A percentile compares a stretch with the other conserved stretches of the same genome.
phyloP scores from a whole-genome alignment of 305 asterid genomes.

The Fraxinus nigra region DNA sequence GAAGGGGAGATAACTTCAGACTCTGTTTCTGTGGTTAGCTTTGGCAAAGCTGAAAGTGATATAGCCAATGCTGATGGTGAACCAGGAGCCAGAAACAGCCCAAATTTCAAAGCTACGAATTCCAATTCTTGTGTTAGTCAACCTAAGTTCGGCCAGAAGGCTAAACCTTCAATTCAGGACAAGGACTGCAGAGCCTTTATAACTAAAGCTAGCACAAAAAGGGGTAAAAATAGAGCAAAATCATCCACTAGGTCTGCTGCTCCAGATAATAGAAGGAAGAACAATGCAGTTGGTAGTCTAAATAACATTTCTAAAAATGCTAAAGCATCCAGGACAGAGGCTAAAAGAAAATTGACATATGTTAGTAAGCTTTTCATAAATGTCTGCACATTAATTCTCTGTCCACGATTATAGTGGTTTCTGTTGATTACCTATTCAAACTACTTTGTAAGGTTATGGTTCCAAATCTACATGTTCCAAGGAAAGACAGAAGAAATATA shows the following conservation, averaged over 20 bases:
- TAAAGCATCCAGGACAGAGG: slow-evolving; percentile 16
- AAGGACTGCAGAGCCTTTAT: slow-evolving; percentile 10
- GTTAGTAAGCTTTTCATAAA: slow-evolving; percentile 33
- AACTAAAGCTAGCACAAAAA: slow-evolving; percentile 11
- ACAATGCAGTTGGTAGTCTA: slow-evolving; percentile 17
- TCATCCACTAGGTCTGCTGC: slow-evolving; percentile 22
- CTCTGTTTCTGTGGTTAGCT: slow-evolving; percentile 1
- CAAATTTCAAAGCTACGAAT: slow-evolving; percentile 7
- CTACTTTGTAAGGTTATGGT: not conserved
- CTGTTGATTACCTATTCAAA: not conserved
- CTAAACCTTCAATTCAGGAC: slow-evolving; percentile 23
- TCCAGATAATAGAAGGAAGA: slow-evolving; percentile 25
- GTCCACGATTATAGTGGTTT: slow-evolving; percentile 8
- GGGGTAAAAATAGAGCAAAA: slow-evolving; percentile 17
- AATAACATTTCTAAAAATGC: slow-evolving; percentile 21
- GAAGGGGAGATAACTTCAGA: not conserved
- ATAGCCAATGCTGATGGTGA: slow-evolving; percentile 4
- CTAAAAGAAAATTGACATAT: slow-evolving; percentile 33
- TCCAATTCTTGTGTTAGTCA: slow-evolving; percentile 17
- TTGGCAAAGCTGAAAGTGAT: not conserved
- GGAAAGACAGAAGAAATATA: not conserved
- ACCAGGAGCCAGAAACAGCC: slow-evolving; percentile 9
- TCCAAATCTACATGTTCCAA: not conserved
- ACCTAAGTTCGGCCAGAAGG: slow-evolving; percentile 10
- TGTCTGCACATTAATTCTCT: not conserved